These are phyloP conservation scores for Parmelia sp. DNA, from an alignment of 495 filamentous ascomycete species.

Conservation along the genomic window DNA sequence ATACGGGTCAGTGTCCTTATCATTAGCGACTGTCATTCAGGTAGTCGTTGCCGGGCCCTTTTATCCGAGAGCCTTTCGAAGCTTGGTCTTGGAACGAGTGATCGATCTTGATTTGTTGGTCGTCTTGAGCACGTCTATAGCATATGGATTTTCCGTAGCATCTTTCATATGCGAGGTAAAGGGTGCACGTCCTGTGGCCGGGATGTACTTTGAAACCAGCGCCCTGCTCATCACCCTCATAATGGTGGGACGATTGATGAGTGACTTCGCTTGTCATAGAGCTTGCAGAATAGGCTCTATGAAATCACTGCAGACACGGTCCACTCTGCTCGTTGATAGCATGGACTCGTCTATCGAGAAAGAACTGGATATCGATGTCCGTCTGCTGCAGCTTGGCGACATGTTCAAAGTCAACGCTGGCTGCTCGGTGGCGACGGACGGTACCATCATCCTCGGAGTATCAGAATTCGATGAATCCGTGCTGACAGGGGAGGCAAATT, in stretches of 20 bases:
- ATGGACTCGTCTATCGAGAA: neutral
- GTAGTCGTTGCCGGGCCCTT: conserved; percentile 57
- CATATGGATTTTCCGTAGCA: conserved; percentile 67
- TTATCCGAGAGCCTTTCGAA: conserved; percentile 59
- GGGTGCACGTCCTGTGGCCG: conserved; percentile 48
- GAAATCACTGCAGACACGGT: conserved; percentile 48
- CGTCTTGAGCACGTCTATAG: conserved; percentile 63
- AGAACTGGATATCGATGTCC: conserved; percentile 52
- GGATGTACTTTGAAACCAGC: conserved; percentile 73
- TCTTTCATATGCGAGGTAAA: conserved; percentile 51
- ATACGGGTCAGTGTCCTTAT: conserved; percentile 51
- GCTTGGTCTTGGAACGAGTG: conserved; percentile 52
- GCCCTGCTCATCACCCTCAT: conserved; percentile 71
- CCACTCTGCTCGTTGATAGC: conserved; percentile 27
- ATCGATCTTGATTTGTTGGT: conserved; percentile 77
- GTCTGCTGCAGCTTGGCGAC: conserved; percentile 71
- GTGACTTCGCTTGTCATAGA: conserved; percentile 57
- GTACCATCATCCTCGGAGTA: conserved; percentile 53
- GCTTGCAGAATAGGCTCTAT: conserved; percentile 63
- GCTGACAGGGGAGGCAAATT: conserved; percentile 62
- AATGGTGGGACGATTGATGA: conserved; percentile 63
- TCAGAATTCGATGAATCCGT: conserved; percentile 72
- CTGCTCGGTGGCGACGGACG: conserved; percentile 61
- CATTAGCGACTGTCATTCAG: conserved; percentile 63
- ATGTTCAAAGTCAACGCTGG: conserved; percentile 57